Base-by-base conservation (phyloP, 352 stramenopile species). In the Globisporangium iwayamae region DNA sequence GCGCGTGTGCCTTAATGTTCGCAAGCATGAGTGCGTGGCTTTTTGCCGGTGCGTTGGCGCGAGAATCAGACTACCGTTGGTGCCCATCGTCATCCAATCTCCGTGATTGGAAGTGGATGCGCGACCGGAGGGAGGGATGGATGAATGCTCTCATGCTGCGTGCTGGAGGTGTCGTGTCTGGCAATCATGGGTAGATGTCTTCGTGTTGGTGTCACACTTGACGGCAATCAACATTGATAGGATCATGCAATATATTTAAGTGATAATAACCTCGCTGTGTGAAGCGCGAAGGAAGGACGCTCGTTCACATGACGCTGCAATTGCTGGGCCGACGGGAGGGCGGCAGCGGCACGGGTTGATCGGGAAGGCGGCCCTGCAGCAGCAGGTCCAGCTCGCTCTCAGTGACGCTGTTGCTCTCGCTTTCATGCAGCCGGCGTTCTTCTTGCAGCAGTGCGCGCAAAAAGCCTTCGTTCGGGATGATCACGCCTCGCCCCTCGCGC, bases 401-500 rank as follows among this genome's bases (percentile, higher is more conserved):
- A 1, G 50, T 60, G 13, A 93, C 66, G 54, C 74, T 89, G 63
- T 67, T 83, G 52, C 53, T 53, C 51, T 73, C 72, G 47, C 66
- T 65, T 51, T 64, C 53, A 69, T 79, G 82, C 25, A 90, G 71
- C 2, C 73, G 65, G 1, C 69, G 74, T 61, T 89, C 81, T 25
- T 90, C 80, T 16, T 53, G 53, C 51, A 86, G 50, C 50, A 89
- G 68, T 34, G 73, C 69, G 11, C 60, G 66, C 41, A 92, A 47
- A 38, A 90, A 89, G 36, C 81, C 83, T 56, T 82, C 70, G 51
- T 89, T 89, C 20, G 81, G 83, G 60, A 87, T 76, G 22, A 90
- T 72, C 30, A 89, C 69, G 6, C 75, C 79, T n/a, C 83, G 79
- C 4, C 72, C 69, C 4, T 56, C 50, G 46, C 73, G 74, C 34